A percentile compares a stretch with the other conserved stretches of the same genome.
Evolutionary conservation across 139 green algal species (phyloP).

Genomic region (Ettlia oleoabundans): DNA sequence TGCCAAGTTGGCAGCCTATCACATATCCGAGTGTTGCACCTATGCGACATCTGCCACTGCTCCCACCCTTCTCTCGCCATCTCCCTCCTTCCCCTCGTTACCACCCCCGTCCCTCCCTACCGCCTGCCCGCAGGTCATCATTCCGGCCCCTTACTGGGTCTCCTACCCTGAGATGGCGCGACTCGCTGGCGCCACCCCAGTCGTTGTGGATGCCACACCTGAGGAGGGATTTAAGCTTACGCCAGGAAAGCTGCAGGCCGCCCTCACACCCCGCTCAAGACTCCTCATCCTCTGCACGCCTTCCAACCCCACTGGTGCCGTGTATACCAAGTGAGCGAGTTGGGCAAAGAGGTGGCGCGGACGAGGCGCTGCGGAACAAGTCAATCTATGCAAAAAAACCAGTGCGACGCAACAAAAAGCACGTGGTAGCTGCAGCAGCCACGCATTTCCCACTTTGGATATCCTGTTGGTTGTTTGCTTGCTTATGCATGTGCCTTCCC

Average conservation of each 20-base stretch:
- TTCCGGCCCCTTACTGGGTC: constrained; percentile 97
- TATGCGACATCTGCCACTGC: background rate
- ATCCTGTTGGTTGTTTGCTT: background rate
- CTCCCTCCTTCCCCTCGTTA: background rate
- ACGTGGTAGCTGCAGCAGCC: background rate
- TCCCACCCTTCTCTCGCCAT: background rate
- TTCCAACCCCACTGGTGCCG: constrained; percentile 93
- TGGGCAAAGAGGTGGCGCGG: background rate
- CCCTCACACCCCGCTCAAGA: constrained; percentile 81
- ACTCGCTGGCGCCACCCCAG: constrained; percentile 80
- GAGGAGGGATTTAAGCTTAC: constrained; percentile 83
- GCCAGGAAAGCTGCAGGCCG: constrained; percentile 71
- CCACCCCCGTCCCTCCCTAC: background rate
- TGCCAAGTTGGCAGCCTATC: no score
- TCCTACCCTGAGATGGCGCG: constrained; percentile 97
- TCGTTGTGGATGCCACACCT: constrained; percentile 77
- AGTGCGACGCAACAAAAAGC: no score
- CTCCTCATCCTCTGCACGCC: constrained; percentile 98
- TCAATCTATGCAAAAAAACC: no score
- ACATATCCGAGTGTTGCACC: no score
- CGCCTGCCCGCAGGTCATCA: constrained; percentile 73
- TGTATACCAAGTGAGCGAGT: constrained; percentile 71
- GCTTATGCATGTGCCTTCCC: background rate
- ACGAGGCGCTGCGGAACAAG: no score
- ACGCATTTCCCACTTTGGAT: no score